Percentiles rank a stretch among this genome's conserved stretches.
These are phyloP conservation scores for Phytophthora pistaciae DNA, from an alignment of 352 stramenopile species.

Conservation along the genomic window DNA sequence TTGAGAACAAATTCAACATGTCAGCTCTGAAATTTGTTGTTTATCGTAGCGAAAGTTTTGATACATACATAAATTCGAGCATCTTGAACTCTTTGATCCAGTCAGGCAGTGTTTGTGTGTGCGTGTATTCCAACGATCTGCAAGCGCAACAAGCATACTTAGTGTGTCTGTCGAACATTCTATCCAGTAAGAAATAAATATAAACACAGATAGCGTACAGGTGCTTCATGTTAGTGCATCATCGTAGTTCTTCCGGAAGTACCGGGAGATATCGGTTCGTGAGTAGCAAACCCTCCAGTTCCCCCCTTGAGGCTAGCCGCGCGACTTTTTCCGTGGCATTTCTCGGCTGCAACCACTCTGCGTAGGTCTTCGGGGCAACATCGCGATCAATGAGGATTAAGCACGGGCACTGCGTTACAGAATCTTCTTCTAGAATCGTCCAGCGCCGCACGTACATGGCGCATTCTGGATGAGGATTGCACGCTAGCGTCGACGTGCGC, in stretches of 20 bases:
- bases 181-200: no score
- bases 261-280: slow-evolving; percentile 13
- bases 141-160: no score
- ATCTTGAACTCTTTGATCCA: slow-evolving; percentile 37
- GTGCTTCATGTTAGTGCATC: slow-evolving; percentile 2
- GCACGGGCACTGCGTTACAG: slow-evolving; percentile 9
- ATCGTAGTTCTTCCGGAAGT: slow-evolving; percentile 20
- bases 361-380: slow-evolving; percentile 16
- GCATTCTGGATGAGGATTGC: slow-evolving; percentile 24
- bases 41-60: no score
- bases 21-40: neutral
- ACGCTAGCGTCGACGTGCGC: slow-evolving; percentile 10
- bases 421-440: slow-evolving; percentile 10
- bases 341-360: slow-evolving; percentile 32
- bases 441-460: slow-evolving; percentile 26
- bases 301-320: slow-evolving; percentile 17
- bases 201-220: neutral
- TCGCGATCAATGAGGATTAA: slow-evolving; percentile 33
- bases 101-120: slow-evolving; percentile 29
- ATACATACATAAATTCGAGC: slow-evolving; percentile 39
- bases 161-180: no score
- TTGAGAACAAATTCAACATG: no score
- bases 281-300: slow-evolving; percentile 34
- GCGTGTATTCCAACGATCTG: slow-evolving; percentile 42
- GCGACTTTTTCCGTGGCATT: slow-evolving; percentile 33